Evolutionary conservation across 306 rosid genomes (phyloP).

Genomic region (Lablab purpureus): DNA sequence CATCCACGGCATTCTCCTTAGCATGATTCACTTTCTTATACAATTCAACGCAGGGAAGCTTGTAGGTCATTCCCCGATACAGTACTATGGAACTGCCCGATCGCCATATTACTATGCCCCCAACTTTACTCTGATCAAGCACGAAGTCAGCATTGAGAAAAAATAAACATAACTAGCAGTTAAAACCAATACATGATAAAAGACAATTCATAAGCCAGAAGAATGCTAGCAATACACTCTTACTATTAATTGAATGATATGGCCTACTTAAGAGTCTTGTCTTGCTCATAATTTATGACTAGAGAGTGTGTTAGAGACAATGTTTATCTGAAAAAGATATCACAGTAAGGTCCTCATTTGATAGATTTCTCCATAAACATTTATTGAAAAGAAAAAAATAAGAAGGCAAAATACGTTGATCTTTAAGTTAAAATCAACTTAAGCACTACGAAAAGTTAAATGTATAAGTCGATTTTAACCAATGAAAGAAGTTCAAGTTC

Average conservation of each 20-base stretch:
- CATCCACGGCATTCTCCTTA: constrained; percentile 33
- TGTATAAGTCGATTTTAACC: too few species aligned
- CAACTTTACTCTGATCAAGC: constrained; percentile 72
- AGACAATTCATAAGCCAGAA: not conserved
- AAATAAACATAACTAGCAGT: constrained; percentile 40
- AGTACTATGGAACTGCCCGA: constrained; percentile 86
- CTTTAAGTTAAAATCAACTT: not conserved
- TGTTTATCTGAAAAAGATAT: not conserved
- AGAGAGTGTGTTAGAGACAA: not conserved
- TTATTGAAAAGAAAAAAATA: too few species aligned
- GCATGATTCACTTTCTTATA: constrained; percentile 48
- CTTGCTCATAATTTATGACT: not conserved
- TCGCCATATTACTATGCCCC: constrained; percentile 94
- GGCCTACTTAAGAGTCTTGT: not conserved
- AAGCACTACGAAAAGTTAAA: too few species aligned
- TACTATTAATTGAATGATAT: not conserved
- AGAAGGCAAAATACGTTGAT: not conserved
- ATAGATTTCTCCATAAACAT: not conserved
- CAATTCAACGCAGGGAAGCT: constrained; percentile 73
- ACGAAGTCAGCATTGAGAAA: constrained; percentile 30
- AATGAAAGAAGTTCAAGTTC: too few species aligned
- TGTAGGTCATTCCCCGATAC: constrained; percentile 84
- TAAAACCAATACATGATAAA: constrained; percentile 23
- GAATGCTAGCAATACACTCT: not conserved
- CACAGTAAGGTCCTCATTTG: not conserved